Conservation (phyloP, 805 yeast genomes). For the Metschnikowia dekortorum region DNA sequence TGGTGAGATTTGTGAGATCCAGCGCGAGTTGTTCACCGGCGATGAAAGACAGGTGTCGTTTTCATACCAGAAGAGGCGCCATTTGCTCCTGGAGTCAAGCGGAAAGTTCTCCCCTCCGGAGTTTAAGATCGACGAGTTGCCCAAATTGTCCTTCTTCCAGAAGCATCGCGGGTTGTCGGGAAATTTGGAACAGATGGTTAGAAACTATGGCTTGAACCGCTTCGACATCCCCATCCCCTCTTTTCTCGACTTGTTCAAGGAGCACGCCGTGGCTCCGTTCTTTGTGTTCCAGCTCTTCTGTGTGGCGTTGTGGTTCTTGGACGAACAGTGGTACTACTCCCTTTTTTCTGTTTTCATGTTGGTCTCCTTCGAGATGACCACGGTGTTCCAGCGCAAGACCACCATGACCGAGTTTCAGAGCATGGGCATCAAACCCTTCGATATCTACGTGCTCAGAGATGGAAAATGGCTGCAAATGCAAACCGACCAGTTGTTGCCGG, state of each 20-base stretch:
- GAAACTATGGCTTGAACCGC: constrained; percentile 76
- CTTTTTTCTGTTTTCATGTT: constrained; percentile 88
- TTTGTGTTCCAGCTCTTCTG: constrained; percentile 96
- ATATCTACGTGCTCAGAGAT: constrained; percentile 68
- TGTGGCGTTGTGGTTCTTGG: constrained; percentile 92
- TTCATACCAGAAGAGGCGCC: constrained; percentile 88
- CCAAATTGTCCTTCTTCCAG: constrained; percentile 57
- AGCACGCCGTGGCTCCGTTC: constrained; percentile 97
- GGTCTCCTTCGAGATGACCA: constrained; percentile 87
- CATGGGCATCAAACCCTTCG: constrained; percentile 94
- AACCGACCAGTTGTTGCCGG: constrained; percentile 80
- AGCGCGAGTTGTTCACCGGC: constrained; percentile 48
- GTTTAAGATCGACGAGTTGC: constrained; percentile 61
- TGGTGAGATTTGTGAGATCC: constrained; percentile 69
- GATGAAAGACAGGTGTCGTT: constrained; percentile 67
- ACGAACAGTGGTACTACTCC: constrained; percentile 95
- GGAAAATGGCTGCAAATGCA: constrained; percentile 63
- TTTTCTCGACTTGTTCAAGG: constrained; percentile 84
- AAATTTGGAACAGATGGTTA: constrained; percentile 42
- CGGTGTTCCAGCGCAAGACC: constrained; percentile 91
- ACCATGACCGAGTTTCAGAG: constrained; percentile 94
- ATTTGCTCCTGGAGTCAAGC: constrained; percentile 55
- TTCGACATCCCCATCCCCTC: constrained; percentile 96
- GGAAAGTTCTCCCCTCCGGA: constrained; percentile 74
- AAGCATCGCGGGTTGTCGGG: constrained; percentile 51